phyloP scores from a whole-genome alignment of 306 rosid species.

The Erythrophleum fordii region DNA sequence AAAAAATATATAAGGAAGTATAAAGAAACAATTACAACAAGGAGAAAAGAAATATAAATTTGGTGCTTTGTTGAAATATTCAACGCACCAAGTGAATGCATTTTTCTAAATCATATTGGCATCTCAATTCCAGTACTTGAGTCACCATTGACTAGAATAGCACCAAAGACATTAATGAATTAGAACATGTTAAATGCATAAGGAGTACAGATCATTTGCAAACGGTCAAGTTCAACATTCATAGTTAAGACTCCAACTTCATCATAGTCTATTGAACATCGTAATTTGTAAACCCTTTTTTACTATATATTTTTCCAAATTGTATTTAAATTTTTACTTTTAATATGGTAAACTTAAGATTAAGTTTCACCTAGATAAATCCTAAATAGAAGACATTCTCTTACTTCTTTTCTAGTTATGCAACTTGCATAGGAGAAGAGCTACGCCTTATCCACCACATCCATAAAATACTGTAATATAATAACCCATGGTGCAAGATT shows the following conservation, averaged over 20 bases:
- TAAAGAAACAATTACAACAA: neutral
- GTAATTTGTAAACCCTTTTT: neutral
- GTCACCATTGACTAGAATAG: conserved; percentile 1
- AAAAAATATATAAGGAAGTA: neutral
- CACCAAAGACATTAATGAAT: neutral
- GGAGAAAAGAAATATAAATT: neutral
- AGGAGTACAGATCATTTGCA: neutral
- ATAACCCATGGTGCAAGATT: too few relatives aligned
- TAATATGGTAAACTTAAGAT: neutral
- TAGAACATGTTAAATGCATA: conserved; percentile 15
- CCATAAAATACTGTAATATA: neutral
- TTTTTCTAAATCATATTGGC: neutral
- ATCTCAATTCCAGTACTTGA: neutral
- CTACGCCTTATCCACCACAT: neutral
- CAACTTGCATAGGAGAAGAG: neutral
- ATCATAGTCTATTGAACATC: neutral
- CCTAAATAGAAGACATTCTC: neutral
- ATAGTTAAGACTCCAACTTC: neutral
- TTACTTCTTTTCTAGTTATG: neutral
- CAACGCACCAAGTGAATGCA: neutral
- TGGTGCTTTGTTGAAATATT: neutral
- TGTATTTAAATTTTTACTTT: neutral
- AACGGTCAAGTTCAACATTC: neutral
- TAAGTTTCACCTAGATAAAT: neutral
- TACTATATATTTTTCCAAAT: neutral